These are phyloP conservation scores for Elaeis guineensis DNA, from an alignment of 176 grass and related monocot species.

Conservation along the genomic window DNA sequence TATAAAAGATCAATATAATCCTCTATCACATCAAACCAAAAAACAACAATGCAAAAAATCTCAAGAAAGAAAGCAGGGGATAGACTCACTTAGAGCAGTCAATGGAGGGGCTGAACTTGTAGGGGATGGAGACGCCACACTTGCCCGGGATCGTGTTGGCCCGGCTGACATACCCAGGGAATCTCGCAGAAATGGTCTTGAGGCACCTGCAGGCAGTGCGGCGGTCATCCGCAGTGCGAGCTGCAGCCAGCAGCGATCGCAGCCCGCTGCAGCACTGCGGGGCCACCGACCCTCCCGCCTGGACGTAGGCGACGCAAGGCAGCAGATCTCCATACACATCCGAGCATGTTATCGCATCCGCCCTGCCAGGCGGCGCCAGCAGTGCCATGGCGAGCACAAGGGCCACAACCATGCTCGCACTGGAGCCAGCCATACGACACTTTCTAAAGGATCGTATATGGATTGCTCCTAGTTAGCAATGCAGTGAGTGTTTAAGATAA, in stretches of 20 bases:
- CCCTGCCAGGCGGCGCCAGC: neutral
- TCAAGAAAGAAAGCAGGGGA: no score
- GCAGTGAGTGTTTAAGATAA: no score
- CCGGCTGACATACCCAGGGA: neutral
- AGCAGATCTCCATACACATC: slow-evolving; percentile 31
- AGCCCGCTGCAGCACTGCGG: slow-evolving; percentile 23
- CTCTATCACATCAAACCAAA: no score
- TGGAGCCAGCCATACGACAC: no score
- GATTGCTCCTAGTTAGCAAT: no score
- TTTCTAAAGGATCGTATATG: no score
- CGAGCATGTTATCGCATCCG: slow-evolving; percentile 18
- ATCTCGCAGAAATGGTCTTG: slow-evolving; percentile 17
- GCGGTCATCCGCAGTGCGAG: slow-evolving; percentile 9
- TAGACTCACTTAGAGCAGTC: slow-evolving; percentile 40
- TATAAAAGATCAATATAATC: no score
- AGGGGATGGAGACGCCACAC: slow-evolving; percentile 22
- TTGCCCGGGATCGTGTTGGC: slow-evolving; percentile 1
- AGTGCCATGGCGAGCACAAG: neutral
- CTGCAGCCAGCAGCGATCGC: slow-evolving; percentile 10
- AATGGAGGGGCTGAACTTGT: slow-evolving; percentile 30
- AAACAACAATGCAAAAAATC: no score
- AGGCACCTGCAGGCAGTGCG: slow-evolving; percentile 11
- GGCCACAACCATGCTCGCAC: no score
- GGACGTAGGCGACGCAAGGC: slow-evolving; percentile 40
- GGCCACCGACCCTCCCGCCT: neutral